A percentile compares a stretch with the other conserved stretches of the same genome.
These are phyloP conservation scores for Angophora floribunda DNA, from an alignment of 345 rosid genomes.

Conservation along the genomic window DNA sequence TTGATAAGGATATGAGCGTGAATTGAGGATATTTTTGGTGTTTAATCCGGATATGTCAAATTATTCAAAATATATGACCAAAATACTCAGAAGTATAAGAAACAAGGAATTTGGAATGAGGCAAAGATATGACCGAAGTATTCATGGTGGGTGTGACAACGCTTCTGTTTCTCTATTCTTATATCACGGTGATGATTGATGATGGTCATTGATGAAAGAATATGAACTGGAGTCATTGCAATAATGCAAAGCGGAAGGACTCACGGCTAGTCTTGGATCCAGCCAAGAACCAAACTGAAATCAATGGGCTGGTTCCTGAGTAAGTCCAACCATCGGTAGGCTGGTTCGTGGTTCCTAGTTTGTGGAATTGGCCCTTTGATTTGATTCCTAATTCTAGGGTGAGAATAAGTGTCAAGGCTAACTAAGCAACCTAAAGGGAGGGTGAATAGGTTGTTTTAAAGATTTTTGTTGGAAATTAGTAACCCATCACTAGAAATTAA, in stretches of 20 bases:
- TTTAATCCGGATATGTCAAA: not conserved
- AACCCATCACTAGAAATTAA: not conserved
- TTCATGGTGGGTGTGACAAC: not conserved
- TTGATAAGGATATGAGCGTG: not conserved
- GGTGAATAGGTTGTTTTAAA: not conserved
- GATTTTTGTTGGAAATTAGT: not conserved
- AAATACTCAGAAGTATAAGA: not conserved
- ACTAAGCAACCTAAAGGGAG: not conserved
- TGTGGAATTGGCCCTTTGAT: accelerated
- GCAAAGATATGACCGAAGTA: too few relatives aligned
- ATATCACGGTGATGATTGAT: not conserved
- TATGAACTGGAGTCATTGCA: not conserved
- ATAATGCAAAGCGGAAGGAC: not conserved
- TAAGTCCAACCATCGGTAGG: too few relatives aligned
- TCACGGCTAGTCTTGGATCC: too few relatives aligned
- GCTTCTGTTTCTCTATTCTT: not conserved
- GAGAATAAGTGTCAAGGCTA: accelerated
- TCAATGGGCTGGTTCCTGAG: too few relatives aligned
- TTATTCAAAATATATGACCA: not conserved
- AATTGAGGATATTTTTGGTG: not conserved
- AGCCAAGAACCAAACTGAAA: too few relatives aligned
- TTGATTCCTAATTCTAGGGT: not conserved
- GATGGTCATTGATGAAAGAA: not conserved
- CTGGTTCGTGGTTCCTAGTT: too few relatives aligned
- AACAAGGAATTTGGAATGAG: too few relatives aligned